Percentiles rank a stretch among this genome's conserved stretches.
phyloP scores from a whole-genome alignment of 257 asterid genomes.

The Nicotiana benthamiana region DNA sequence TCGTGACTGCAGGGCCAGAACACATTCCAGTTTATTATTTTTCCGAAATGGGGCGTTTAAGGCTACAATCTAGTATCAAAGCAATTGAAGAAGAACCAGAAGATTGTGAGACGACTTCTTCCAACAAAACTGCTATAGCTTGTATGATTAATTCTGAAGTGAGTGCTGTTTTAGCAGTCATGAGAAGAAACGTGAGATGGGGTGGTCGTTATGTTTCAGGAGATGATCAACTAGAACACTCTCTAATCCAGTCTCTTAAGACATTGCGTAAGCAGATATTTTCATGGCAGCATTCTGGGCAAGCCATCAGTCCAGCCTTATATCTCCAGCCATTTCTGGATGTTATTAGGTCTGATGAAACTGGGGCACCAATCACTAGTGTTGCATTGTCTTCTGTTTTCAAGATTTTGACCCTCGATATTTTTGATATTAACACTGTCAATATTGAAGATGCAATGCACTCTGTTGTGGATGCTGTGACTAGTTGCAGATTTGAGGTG shows the following conservation, averaged over 20 bases:
- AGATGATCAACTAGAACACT: slow-evolving; percentile 91
- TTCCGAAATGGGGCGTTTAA: slow-evolving; percentile 66
- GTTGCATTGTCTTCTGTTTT: slow-evolving; percentile 87
- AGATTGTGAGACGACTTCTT: slow-evolving; percentile 58
- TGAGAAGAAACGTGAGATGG: slow-evolving; percentile 99
- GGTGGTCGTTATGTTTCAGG: slow-evolving; percentile 96
- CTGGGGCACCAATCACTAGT: slow-evolving; percentile 89
- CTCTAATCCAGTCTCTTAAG: slow-evolving; percentile 87
- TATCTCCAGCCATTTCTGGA: slow-evolving; percentile 97
- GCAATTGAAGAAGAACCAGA: slow-evolving; percentile 96
- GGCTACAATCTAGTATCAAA: slow-evolving; percentile 73
- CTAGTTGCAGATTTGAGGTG: slow-evolving; percentile 95
- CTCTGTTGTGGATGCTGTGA: slow-evolving; percentile 86
- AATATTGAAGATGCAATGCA: slow-evolving; percentile 86
- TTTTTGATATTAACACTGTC: slow-evolving; percentile 59
- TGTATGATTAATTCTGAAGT: slow-evolving; percentile 85
- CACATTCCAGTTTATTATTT: slow-evolving; percentile 12
- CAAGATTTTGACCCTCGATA: slow-evolving; percentile 82
- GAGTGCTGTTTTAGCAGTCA: slow-evolving; percentile 90
- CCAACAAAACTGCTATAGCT: slow-evolving; percentile 60
- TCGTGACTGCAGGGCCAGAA: slow-evolving; percentile 12
- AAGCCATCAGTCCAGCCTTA: slow-evolving; percentile 58
- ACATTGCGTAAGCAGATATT: slow-evolving; percentile 71
- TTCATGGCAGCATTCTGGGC: slow-evolving; percentile 81
- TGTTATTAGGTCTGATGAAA: slow-evolving; percentile 89